Evolutionary conservation across 2,329 filamentous ascomycete genomes (phyloP), one percentile per base, ranked within the genome.

Genomic region (Pezicula carpinea): DNA sequence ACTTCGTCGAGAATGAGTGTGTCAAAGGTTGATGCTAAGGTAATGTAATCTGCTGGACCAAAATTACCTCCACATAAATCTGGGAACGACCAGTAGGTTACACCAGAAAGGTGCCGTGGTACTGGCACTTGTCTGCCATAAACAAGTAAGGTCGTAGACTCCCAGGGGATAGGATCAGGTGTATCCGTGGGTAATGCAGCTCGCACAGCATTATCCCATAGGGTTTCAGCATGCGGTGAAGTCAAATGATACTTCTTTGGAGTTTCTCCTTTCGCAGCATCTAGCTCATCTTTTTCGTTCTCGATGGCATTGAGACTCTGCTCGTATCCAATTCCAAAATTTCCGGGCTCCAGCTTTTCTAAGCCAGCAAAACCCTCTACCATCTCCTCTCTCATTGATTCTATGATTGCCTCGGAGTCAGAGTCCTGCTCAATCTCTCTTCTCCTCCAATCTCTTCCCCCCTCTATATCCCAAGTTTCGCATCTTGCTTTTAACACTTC

Each of bases 391-490:
- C 59, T 62, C 60, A 67, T 69, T 1, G 55, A 53, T 5, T 66
- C 55, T 8, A 64, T 52, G 19, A 50, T 46, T 14, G 66, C 59
- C 5, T 53, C 54, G 10, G 41, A 36, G 39, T 56, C 51, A 34
- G 29, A 22, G 43, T 59, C 53, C 39, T 59, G 54, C 31, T 66
- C 66, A 23, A 63, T 67, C 44, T 85, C 80, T 43, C 75, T 69
- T 54, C 80, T 69, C 54, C 87, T 72, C 73, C 86, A 92, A 60
- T 93, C 88, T 46, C 72, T 79, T 2, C 77, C 76, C 1, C 86
- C 83, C 55, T 89, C 85, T 78, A 92, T 90, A 61, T 91, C 84
- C 85, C 86, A 91, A 42, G 91, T 82, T 57, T 92, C 87, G 60
- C 88, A 92, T 46, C 87, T 74, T 8, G 85, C 83, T 61, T 85